Percentiles rank a stretch among this genome's conserved stretches.
phyloP scores from a whole-genome alignment of 2,329 filamentous ascomycete genomes.

The Exophiala phaeomuriformis region DNA sequence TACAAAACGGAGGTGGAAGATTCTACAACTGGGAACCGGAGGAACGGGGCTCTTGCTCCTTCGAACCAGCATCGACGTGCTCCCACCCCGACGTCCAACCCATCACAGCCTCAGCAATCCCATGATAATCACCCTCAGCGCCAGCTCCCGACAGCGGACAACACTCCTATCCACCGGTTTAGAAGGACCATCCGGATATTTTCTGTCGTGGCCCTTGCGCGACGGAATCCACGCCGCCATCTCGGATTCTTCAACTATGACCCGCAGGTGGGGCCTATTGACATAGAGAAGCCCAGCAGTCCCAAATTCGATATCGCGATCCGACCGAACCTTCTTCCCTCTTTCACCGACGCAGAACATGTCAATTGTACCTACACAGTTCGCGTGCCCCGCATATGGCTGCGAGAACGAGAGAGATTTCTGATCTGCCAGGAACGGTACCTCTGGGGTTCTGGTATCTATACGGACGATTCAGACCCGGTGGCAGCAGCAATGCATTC shows the following conservation, averaged over 20 bases:
- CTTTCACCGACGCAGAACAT: constrained; percentile 56
- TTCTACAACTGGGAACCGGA: constrained; percentile 10
- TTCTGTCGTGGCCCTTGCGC: constrained; percentile 63
- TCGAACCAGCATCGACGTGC: constrained; percentile 11
- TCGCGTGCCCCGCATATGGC: constrained; percentile 72
- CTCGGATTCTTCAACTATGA: constrained; percentile 80
- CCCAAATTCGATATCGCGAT: constrained; percentile 53
- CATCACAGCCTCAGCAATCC: constrained; percentile 4
- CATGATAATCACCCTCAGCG: constrained; percentile 2
- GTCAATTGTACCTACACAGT: constrained; percentile 88
- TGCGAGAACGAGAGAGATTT: constrained; percentile 63
- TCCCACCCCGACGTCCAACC: constrained; percentile 18
- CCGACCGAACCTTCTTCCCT: constrained; percentile 65
- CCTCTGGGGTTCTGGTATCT: constrained; percentile 89
- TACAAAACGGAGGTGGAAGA: constrained; percentile 26
- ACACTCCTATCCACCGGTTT: constrained; percentile 46
- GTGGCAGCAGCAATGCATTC: constrained; percentile 88
- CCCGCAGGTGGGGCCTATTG: constrained; percentile 50
- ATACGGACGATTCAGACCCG: constrained; percentile 92
- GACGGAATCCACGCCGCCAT: constrained; percentile 65
- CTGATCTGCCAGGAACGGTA: constrained; percentile 75
- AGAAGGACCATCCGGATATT: constrained; percentile 62
- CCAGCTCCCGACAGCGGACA: constrained; percentile 26
- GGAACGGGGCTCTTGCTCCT: constrained; percentile 11
- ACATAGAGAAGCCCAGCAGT: constrained; percentile 29